Percentiles rank a stretch among this genome's conserved stretches.
Evolutionary conservation across 345 rosid genomes (phyloP).

Genomic region (Eucalyptus erythrocorys): DNA sequence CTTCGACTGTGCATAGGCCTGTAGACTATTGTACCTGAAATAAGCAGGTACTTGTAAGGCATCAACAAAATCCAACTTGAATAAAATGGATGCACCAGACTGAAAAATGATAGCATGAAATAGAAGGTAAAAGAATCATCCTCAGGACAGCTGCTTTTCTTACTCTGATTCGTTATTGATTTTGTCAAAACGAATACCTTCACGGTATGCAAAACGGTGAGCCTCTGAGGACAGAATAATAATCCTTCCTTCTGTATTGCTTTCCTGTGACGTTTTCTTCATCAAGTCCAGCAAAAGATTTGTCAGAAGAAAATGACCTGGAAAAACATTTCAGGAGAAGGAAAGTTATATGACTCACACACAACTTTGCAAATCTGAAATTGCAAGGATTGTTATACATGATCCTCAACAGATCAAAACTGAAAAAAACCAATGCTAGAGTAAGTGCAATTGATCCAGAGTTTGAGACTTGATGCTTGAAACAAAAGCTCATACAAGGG

Average conservation of each 20-base stretch:
- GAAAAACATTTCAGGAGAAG: background rate
- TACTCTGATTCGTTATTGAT: constrained; percentile 32
- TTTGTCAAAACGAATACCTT: constrained; percentile 31
- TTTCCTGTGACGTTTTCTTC: constrained; percentile 28
- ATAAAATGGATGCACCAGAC: background rate
- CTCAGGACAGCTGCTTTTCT: background rate
- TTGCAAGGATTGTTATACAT: background rate
- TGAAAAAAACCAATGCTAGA: background rate
- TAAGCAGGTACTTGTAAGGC: background rate
- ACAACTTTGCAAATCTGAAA: background rate
- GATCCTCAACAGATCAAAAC: background rate
- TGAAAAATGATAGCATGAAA: background rate
- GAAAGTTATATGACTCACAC: background rate
- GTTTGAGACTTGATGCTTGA: background rate
- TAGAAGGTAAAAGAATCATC: background rate
- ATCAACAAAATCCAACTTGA: background rate
- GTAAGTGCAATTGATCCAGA: background rate
- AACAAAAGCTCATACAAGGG: background rate
- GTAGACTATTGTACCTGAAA: constrained; percentile 28
- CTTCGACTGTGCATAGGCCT: constrained; percentile 51
- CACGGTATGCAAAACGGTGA: constrained; percentile 19
- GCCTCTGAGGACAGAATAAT: constrained; percentile 26
- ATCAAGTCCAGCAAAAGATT: constrained; percentile 30
- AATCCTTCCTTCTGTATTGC: constrained; percentile 33
- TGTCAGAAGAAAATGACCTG: constrained; percentile 47